Conservation (phyloP, 345 rosid genomes). For the Gossypium stocksii region DNA sequence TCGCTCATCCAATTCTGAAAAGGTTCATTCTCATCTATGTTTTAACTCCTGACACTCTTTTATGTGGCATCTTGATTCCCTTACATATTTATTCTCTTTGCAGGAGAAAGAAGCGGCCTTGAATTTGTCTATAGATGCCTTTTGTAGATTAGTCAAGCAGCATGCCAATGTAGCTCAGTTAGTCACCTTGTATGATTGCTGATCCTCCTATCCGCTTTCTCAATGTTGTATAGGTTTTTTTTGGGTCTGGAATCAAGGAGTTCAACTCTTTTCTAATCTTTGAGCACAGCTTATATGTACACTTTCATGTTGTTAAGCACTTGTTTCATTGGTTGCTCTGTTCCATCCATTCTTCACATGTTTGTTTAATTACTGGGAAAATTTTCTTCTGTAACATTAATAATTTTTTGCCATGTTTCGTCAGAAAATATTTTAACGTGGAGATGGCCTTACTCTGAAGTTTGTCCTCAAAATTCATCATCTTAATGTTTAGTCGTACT, state of each 20-base stretch:
- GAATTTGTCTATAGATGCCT: constrained; percentile 77
- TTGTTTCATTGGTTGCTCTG: neutral
- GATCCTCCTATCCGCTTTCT: constrained; percentile 15
- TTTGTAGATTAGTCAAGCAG: constrained; percentile 99
- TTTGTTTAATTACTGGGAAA: constrained; percentile 4
- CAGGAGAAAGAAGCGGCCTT: constrained; percentile 99
- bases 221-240: neutral
- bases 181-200: constrained; percentile 70
- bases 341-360: neutral
- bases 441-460: neutral
- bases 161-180: constrained; percentile 90
- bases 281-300: neutral
- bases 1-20: constrained; percentile 95
- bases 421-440: neutral
- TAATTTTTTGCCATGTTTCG: neutral
- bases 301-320: neutral
- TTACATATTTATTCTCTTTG: constrained; percentile 24
- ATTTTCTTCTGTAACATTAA: neutral
- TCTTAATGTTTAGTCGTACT: neutral
- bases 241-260: neutral
- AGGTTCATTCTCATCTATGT: constrained; percentile 38
- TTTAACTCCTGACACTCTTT: constrained; percentile 1
- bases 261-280: neutral
- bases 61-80: neutral
- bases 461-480: neutral